Percentiles rank a stretch among this genome's conserved stretches.
phyloP scores from a whole-genome alignment of 179 eudicot species.

The Drosera spatulata region DNA sequence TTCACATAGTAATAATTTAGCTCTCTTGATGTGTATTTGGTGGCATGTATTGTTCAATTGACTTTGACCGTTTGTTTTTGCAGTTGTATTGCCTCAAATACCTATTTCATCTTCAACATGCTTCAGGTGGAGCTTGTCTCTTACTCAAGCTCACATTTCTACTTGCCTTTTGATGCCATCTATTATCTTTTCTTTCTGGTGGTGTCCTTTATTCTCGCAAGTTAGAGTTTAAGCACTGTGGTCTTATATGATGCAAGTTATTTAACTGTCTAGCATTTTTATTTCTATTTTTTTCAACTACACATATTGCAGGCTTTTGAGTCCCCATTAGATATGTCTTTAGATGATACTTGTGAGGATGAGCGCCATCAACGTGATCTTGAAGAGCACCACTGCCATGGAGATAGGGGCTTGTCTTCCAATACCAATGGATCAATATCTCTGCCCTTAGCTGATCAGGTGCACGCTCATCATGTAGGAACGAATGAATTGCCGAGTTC shows the following conservation, averaged over 20 bases:
- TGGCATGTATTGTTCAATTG: background rate
- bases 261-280: background rate
- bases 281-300: conserved; percentile 1
- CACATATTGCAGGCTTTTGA: conserved; percentile 73
- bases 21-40: background rate
- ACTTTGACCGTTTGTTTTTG: conserved; percentile 11
- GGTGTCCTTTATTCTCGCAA: background rate
- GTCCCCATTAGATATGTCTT: conserved; percentile 80
- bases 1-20: too few relatives aligned
- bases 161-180: background rate
- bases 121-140: conserved; percentile 48
- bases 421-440: conserved; percentile 17
- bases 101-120: conserved; percentile 79
- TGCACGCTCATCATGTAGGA: conserved; percentile 13
- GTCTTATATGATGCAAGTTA: background rate
- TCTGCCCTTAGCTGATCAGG: conserved; percentile 15
- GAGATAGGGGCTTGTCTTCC: conserved; percentile 22
- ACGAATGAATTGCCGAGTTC: conserved; percentile 15
- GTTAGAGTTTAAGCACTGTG: too few relatives aligned
- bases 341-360: conserved; percentile 45
- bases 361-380: conserved; percentile 24
- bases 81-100: conserved; percentile 88
- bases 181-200: background rate
- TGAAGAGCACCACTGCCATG: conserved; percentile 22
- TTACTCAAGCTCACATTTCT: background rate